Percentiles rank a stretch among this genome's conserved stretches.
Conservation (phyloP, 306 rosid genomes). For the Nissolia schottii region DNA sequence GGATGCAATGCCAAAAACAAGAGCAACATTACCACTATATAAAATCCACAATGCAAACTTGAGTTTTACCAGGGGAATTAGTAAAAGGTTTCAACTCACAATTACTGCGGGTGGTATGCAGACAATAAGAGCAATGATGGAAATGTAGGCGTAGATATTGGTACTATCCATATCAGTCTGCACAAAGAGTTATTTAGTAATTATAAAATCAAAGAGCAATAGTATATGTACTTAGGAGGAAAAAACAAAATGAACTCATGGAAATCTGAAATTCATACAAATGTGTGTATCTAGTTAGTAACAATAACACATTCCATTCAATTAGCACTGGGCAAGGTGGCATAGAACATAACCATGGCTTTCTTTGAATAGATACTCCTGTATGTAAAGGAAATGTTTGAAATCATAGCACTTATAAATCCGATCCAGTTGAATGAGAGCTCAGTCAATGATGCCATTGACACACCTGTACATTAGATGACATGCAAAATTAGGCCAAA, state of each 20-base stretch:
- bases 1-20: background rate
- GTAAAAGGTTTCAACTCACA: constrained; percentile 53
- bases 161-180: constrained; percentile 99
- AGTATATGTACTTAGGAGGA: background rate
- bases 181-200: constrained; percentile 9
- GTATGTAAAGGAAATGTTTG: constrained; percentile 89
- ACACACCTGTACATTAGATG: constrained; percentile 58
- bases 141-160: constrained; percentile 85
- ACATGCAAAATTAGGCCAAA: constrained; percentile 3
- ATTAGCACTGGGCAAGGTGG: background rate
- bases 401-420: constrained; percentile 90
- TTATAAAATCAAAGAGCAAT: constrained; percentile 10
- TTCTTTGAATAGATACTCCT: constrained; percentile 95
- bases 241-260: background rate
- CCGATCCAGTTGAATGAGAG: constrained; percentile 95
- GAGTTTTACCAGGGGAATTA: background rate
- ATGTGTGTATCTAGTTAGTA: background rate
- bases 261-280: background rate
- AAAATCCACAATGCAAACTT: background rate
- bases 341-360: constrained; percentile 69
- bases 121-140: constrained; percentile 84
- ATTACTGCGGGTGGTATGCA: constrained; percentile 89
- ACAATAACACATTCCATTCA: background rate
- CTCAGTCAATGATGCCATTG: constrained; percentile 95
- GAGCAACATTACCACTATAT: background rate